phyloP scores from a whole-genome alignment of 257 asterid species.

The Solanum raphanifolium region DNA sequence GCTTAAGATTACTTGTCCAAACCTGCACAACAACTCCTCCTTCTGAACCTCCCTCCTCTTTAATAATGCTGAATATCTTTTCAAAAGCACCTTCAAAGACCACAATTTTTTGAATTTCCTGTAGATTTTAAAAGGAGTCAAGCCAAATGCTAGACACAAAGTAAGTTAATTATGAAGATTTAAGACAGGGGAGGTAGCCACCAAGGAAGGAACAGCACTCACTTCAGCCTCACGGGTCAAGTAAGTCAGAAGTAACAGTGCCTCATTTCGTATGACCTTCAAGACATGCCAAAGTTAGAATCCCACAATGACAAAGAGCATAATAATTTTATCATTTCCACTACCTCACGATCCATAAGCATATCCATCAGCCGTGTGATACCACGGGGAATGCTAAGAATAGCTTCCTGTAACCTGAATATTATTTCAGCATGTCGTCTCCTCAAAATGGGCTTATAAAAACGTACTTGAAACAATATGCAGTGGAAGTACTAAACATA shows the following conservation, averaged over 20 bases:
- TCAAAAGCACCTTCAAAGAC: conserved; percentile 98
- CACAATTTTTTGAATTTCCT: conserved; percentile 97
- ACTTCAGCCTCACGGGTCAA: conserved; percentile 99
- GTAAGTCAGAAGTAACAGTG: conserved; percentile 74
- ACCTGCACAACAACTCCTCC: conserved; percentile 99
- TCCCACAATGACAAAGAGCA: background rate
- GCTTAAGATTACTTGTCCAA: background rate
- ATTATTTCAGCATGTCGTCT: conserved; percentile 5
- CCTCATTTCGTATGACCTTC: conserved; percentile 89
- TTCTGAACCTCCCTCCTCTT: conserved; percentile 96
- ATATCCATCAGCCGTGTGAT: conserved; percentile 93
- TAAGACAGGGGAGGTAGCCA: background rate
- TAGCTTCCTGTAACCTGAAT: conserved; percentile 93
- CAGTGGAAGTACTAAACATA: conserved; percentile 10
- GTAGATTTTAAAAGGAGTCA: conserved; percentile 12
- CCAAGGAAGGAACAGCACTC: conserved; percentile 7
- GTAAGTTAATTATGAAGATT: background rate
- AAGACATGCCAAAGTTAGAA: conserved; percentile 4
- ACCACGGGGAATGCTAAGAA: conserved; percentile 82
- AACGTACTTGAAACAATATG: background rate
- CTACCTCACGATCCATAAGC: conserved; percentile 99
- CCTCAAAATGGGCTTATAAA: background rate
- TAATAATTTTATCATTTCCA: background rate
- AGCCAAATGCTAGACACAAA: background rate
- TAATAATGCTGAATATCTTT: conserved; percentile 83